phyloP scores from a whole-genome alignment of 192 early-diverging fungal species.

The Backusella liffmaniae region DNA sequence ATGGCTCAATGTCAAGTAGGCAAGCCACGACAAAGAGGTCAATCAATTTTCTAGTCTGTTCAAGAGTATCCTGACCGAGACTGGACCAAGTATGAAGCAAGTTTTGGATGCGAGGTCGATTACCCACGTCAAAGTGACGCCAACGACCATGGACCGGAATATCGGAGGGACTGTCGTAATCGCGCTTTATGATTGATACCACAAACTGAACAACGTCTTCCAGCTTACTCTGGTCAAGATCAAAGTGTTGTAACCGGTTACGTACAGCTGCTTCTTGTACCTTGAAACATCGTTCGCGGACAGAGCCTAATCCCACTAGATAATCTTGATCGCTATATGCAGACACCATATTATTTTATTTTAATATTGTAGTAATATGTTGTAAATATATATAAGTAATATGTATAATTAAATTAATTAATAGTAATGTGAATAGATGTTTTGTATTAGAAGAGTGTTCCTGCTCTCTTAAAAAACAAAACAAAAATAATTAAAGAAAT shows the following conservation, averaged over 20 bases:
- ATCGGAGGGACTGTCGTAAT: constrained; percentile 52
- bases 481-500: neutral
- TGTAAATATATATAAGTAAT: neutral
- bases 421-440: neutral
- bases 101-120: constrained; percentile 44
- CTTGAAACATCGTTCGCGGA: constrained; percentile 67
- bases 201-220: constrained; percentile 69
- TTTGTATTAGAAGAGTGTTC: constrained; percentile 7
- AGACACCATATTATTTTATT: neutral
- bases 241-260: constrained; percentile 70
- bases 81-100: constrained; percentile 51
- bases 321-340: constrained; percentile 33
- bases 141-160: constrained; percentile 89
- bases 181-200: constrained; percentile 35
- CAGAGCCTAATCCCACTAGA: constrained; percentile 63
- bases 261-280: constrained; percentile 60
- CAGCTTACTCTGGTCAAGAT: constrained; percentile 64
- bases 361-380: neutral
- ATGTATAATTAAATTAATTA: neutral
- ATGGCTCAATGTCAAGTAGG: constrained; percentile 87
- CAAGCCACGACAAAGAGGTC: constrained; percentile 88
- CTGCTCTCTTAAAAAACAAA: constrained; percentile 10
- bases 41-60: constrained; percentile 68
- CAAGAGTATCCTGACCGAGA: constrained; percentile 39
- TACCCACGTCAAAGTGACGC: constrained; percentile 78